phyloP scores from a whole-genome alignment of 108 stramenopile genomes.

The Cyclostephanos invisitatus region DNA sequence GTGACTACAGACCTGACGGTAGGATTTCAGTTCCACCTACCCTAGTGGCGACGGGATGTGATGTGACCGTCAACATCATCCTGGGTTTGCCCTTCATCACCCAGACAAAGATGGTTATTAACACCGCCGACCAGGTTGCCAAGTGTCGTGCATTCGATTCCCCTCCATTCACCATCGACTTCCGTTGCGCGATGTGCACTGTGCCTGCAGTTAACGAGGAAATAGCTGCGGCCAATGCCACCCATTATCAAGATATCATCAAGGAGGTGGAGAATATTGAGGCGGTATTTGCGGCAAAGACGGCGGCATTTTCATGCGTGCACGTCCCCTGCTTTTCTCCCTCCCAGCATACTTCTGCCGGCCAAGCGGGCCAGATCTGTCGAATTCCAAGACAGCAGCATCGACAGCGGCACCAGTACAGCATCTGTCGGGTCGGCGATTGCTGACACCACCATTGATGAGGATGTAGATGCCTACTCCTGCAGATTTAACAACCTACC shows the following conservation, averaged over 20 bases:
- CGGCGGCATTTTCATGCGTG: too few species aligned
- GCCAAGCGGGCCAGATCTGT: neutral
- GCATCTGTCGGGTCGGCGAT: too few species aligned
- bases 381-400: neutral
- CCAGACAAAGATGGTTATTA: constrained; percentile 2
- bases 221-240: neutral
- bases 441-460: too few species aligned
- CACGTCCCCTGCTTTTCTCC: neutral
- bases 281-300: too few species aligned
- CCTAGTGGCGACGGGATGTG: neutral
- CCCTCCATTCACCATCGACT: neutral
- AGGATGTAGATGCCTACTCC: too few species aligned
- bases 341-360: neutral
- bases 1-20: neutral
- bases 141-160: constrained; percentile 5
- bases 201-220: neutral
- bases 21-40: constrained; percentile 11
- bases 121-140: constrained; percentile 1
- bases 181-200: neutral
- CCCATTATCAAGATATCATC: neutral
- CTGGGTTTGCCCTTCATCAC: constrained; percentile 11
- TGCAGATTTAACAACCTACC: too few species aligned
- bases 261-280: neutral
- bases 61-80: constrained; percentile 11
- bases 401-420: too few species aligned